Base-by-base conservation (phyloP, 305 asterid genomes). In the Euphrasia arctica region DNA sequence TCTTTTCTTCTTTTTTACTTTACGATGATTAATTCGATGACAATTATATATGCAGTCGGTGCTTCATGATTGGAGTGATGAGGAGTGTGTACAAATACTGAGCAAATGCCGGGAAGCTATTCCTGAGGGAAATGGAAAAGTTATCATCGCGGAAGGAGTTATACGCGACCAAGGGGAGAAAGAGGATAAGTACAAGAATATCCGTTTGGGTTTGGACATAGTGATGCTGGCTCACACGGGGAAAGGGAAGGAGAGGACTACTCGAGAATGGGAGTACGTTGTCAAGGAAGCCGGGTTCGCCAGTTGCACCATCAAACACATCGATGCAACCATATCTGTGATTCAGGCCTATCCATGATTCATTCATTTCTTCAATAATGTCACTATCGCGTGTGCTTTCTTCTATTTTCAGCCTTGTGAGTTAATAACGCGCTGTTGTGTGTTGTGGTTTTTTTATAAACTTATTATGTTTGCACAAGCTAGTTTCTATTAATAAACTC, bases 11-110 rank as follows among this genome's bases (percentile, higher is more conserved):
- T 18, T 18, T 18, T 18, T 18, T 18, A 18, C 22, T 18, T 18
- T 18, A 18, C 22, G 22, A 18, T 18, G 22, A 18, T 18, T 18
- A 18, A 18, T 18, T 18, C 22, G 22, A 18, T 18, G 22, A 18
- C 25, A 9, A 12, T 57, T 47, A 1, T 32, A 14, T 18, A 60
- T 47, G 25, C 27, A 83, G 96, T 79, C 78, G 71, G 88, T 84
- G 27, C 71, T 89, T 4, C 91, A 89, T 58, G 95, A 86, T 48
- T 86, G 96, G 91, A 72, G 81, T 15, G 96, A 86, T 25, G 90
- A 86, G 0, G 95, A 82, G 66, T 88, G 96, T 76, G 79, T 85
- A 22, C 5, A 13, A 0, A 76, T 79, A 39, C 9, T 79, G 54
- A 57, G 18, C 4, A 79, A 79, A 18, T 79, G 84, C 18, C 51